Percentiles rank a stretch among this genome's conserved stretches.
Conservation (phyloP, 768 basidiomycete species). For the Macrocybe gigantea region DNA sequence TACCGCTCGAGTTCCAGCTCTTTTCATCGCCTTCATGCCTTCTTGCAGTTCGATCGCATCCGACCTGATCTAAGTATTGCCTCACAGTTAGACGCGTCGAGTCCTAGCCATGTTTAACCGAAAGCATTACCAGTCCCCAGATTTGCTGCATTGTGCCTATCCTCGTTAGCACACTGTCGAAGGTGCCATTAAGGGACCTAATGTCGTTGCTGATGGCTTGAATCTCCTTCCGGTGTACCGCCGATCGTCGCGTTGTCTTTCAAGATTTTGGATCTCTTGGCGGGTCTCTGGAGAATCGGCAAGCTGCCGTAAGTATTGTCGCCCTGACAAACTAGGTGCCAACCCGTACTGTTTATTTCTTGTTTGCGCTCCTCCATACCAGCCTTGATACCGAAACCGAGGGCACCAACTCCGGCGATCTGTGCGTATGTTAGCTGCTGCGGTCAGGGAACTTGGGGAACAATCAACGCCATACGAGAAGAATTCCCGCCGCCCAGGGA, state of each 20-base stretch:
- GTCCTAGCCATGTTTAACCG: not conserved
- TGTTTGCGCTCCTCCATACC: not conserved
- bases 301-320: not conserved
- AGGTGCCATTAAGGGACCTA: not conserved
- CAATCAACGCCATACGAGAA: not conserved
- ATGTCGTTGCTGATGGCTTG: not conserved
- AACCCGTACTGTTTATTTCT: not conserved
- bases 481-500: not conserved
- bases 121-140: conserved; percentile 1
- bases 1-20: not conserved
- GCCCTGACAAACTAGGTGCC: not conserved
- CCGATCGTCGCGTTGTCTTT: not conserved
- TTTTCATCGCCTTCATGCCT: not conserved
- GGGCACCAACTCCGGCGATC: not conserved
- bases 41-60: conserved; percentile 1
- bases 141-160: conserved; percentile 2
- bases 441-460: not conserved
- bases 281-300: not conserved
- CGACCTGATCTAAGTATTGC: not conserved
- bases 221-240: not conserved
- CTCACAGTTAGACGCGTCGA: not conserved
- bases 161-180: not conserved
- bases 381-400: not conserved
- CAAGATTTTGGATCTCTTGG: not conserved
- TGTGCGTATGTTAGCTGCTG: not conserved